phyloP scores from a whole-genome alignment of 768 basidiomycete species.

The Collybia mongolica region DNA sequence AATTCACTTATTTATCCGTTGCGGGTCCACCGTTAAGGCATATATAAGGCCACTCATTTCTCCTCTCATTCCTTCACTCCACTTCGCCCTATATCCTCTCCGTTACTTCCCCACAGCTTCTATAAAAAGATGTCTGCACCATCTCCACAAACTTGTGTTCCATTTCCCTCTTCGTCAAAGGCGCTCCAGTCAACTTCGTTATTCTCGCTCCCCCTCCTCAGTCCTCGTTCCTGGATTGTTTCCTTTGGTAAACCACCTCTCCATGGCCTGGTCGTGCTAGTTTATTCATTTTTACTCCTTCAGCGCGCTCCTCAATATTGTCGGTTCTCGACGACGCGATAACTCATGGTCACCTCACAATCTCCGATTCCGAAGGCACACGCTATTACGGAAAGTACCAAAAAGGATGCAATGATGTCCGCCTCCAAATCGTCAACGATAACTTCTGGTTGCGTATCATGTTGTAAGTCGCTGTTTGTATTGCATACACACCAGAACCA shows the following conservation, averaged over 20 bases:
- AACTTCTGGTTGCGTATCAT: constrained; percentile 71
- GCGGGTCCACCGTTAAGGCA: constrained; percentile 24
- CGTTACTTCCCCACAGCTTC: constrained; percentile 8
- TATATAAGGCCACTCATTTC: constrained; percentile 33
- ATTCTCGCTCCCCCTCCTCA: constrained; percentile 42
- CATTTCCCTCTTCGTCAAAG: constrained; percentile 41
- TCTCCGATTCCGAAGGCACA: constrained; percentile 59
- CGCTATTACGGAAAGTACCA: constrained; percentile 57
- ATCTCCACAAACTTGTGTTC: constrained; percentile 37
- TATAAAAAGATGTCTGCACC: constrained; percentile 32
- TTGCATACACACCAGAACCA: constrained; percentile 8
- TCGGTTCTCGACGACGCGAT: constrained; percentile 59
- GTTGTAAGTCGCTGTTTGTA: constrained; percentile 38
- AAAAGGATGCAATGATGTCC: constrained; percentile 62
- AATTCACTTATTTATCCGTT: constrained; percentile 31
- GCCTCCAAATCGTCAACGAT: constrained; percentile 53
- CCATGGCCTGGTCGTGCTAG: not conserved
- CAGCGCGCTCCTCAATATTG: constrained; percentile 62
- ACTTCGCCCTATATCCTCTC: constrained; percentile 16
- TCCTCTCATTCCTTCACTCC: constrained; percentile 25
- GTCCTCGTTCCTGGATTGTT: constrained; percentile 47
- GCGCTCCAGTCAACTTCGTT: constrained; percentile 41
- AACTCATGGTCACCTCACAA: constrained; percentile 55
- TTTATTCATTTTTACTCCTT: constrained; percentile 10
- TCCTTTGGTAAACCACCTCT: constrained; percentile 40